A percentile compares a stretch with the other conserved stretches of the same genome.
Conservation (phyloP, 2,329 filamentous ascomycete genomes). For the Epichloe amarillans region DNA sequence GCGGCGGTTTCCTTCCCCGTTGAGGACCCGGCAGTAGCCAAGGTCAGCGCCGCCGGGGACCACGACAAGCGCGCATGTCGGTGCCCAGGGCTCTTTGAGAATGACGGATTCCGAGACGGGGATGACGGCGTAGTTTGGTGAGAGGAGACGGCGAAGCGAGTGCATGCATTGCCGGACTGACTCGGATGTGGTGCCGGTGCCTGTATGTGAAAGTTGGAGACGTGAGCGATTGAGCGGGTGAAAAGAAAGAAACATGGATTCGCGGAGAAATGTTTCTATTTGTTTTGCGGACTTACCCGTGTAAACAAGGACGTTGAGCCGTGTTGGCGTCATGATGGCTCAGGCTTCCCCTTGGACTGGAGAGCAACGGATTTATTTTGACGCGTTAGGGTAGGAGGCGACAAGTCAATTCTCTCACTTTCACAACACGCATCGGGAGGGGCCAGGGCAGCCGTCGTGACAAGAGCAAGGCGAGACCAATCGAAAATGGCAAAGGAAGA, state of each 20-base stretch:
- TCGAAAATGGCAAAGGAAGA: conserved; percentile 38
- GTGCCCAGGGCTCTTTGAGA: conserved; percentile 81
- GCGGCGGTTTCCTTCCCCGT: conserved; percentile 73
- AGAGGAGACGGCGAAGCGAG: conserved; percentile 72
- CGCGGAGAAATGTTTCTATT: background rate
- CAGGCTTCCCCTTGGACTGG: background rate
- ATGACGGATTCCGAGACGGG: conserved; percentile 66
- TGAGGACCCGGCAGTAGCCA: conserved; percentile 76
- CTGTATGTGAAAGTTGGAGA: conserved; percentile 29
- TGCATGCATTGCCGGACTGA: conserved; percentile 84
- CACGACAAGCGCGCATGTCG: conserved; percentile 77
- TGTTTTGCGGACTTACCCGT: conserved; percentile 45
- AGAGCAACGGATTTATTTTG: too few species aligned
- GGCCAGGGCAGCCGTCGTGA: background rate
- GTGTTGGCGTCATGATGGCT: conserved; percentile 46
- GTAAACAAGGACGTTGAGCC: conserved; percentile 87
- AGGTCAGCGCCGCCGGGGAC: conserved; percentile 91
- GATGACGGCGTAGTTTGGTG: conserved; percentile 85
- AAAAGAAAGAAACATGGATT: background rate
- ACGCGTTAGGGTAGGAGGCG: too few species aligned
- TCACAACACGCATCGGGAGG: background rate
- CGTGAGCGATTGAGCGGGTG: conserved; percentile 1
- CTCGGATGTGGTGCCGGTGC: conserved; percentile 72
- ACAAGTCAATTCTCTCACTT: conserved; percentile 2
- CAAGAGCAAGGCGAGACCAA: conserved; percentile 1